Evolutionary conservation across 1,139 yeast species (phyloP), one percentile per base, ranked within the genome.

Genomic region (Tardiomyces blankii): DNA sequence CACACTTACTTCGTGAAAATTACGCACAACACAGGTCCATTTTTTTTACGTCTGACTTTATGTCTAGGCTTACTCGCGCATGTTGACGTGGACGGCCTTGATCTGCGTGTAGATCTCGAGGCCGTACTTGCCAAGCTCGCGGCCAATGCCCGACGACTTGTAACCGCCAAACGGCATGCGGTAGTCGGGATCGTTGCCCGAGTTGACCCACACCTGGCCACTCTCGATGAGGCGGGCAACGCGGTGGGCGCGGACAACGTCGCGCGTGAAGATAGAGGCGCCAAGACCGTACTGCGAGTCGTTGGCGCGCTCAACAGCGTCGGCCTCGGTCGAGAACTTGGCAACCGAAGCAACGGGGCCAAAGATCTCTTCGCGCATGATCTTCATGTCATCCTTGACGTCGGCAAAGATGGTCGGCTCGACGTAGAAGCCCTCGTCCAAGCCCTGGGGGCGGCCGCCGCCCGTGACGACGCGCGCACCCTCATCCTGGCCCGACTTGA

Each of bases 321-420:
- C 91, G 49, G 81, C 86, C 52, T 76, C 79, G 41, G 82, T 75
- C 46, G 68, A 67, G 66, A 86, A 86, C 63, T 78, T 80, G 51
- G 80, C 70, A 43, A 82, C 68, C 18, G 86, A 76, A 42, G 82
- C 86, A 44, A 85, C 93, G n/a, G 95, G 95, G 27, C 95, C 95
- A 59, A 85, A 85, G 54, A 85, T 85, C 65, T 80, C 88, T 55
- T 80, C 86, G 61, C 68, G 73, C 52, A 78, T 80, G 58, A 82
- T 79, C 59, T 66, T 67, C 82, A 78, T 78, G 53, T 74, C 69
- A 58, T 76, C 81, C 39, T 63, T 67, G 50, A 79, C 86, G 58
- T 79, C 78, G 52, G 78, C 74, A 55, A 82, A 81, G 49, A 82
- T 72, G 42, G 89, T 82, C 63, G 89, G 88, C 62, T 75, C 69